These are phyloP conservation scores for Plasmodium vinckei DNA, from an alignment of 169 alveolate species.

Conservation along the genomic window DNA sequence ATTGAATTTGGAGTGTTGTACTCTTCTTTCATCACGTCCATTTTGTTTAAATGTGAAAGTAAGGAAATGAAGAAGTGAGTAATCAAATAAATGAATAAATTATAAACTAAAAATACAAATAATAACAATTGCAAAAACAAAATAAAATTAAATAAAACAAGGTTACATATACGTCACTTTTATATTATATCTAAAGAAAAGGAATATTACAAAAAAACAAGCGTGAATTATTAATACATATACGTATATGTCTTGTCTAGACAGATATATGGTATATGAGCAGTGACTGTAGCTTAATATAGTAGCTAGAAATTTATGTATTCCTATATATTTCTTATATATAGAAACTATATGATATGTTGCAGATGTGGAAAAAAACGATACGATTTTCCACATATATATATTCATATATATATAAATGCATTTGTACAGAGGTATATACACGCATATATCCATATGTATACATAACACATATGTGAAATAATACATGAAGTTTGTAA, in stretches of 20 bases:
- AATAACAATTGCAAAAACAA: too few relatives aligned
- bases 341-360: not conserved
- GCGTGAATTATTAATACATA: too few relatives aligned
- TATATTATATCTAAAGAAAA: too few relatives aligned
- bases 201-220: too few relatives aligned
- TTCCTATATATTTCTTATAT: not conserved
- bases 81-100: slow-evolving; percentile 1
- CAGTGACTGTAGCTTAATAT: not conserved
- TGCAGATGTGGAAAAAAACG: not conserved
- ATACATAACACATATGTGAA: not conserved
- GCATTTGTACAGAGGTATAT: not conserved
- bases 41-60: slow-evolving; percentile 5
- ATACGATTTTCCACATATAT: not conserved
- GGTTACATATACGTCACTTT: too few relatives aligned
- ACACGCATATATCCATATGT: not conserved
- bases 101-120: too few relatives aligned
- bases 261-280: too few relatives aligned
- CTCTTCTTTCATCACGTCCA: slow-evolving; percentile 30
- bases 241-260: too few relatives aligned
- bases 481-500: slow-evolving; percentile 5
- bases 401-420: not conserved
- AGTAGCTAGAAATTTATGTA: not conserved
- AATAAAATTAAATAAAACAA: too few relatives aligned
- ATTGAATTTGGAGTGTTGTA: slow-evolving; percentile 28
- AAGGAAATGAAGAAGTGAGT: not conserved